Evolutionary conservation across 2,329 filamentous ascomycete genomes (phyloP), one percentile per base, ranked within the genome.

Genomic region (Immersiporthe knoxdaviesiana): DNA sequence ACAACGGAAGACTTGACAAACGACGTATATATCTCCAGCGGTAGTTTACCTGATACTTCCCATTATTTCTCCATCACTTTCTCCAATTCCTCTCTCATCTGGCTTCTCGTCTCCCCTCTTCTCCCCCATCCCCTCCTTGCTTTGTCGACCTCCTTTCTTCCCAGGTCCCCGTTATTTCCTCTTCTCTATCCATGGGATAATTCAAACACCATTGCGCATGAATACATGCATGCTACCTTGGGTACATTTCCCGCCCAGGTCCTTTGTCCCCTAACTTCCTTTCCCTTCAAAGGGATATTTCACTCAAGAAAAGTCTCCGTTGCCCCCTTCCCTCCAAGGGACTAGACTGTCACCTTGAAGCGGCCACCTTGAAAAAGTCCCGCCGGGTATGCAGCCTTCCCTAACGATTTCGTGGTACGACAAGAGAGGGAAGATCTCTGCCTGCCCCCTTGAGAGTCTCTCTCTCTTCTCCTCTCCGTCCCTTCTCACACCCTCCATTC

Each of bases 151-250:
- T 37, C 54, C 54, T 21, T 12, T 21, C 16, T 18, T 16, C 41
- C 41, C 2, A 3, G 4, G 12, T 35, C 8, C 35, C 35, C 47
- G 44, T 18, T 47, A 65, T 62, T 44, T 44, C 41, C 70, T n/a
- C 63, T 64, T 68, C 66, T 72, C 67, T 69, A 66, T 73, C n/a
- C 71, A 68, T 70, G 37, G 65, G 62, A 66, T 21, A 65, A 68
- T 70, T 65, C 68, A 66, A 70, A 70, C 68, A 68, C 56, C 66
- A 68, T 68, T 70, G 65, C 62, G 67, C 59, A 70, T 56, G 56
- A 59, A n/a, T 21, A 32, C 56, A 68, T 65, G 63, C 66, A 68
- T 65, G 65, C 68, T 62, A 65, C 56, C 62, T 47, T 27, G 41
- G 11, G 41, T 32, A 32, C 32, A 63, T 7, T 50, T 47, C 12